A percentile compares a stretch with the other conserved stretches of the same genome.
Conservation (phyloP, 495 filamentous ascomycete genomes). For the Daldinia decipiens region DNA sequence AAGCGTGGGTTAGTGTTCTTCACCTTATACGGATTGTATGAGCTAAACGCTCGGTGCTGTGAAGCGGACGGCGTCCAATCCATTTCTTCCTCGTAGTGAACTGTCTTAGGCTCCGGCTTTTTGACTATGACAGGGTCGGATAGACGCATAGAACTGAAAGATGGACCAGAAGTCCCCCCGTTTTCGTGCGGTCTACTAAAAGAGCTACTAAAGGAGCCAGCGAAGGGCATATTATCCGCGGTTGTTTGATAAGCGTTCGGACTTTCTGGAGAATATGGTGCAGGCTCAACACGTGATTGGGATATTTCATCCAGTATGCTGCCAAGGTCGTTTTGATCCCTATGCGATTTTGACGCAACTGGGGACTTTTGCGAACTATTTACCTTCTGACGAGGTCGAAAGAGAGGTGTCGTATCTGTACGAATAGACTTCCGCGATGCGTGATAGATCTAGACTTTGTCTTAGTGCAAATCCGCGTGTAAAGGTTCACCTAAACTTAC, state of each 20-base stretch:
- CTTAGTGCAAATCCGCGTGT: slow-evolving; percentile 35
- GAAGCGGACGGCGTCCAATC: slow-evolving; percentile 81
- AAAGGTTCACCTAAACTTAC: slow-evolving; percentile 55
- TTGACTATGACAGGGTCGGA: slow-evolving; percentile 29
- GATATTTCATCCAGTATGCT: slow-evolving; percentile 58
- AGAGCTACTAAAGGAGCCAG: background rate
- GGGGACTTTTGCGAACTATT: slow-evolving; percentile 33
- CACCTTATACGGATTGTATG: slow-evolving; percentile 54
- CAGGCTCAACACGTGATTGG: slow-evolving; percentile 22
- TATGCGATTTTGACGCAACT: slow-evolving; percentile 9
- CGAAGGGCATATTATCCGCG: background rate
- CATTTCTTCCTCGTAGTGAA: slow-evolving; percentile 68
- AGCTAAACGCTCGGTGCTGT: slow-evolving; percentile 60
- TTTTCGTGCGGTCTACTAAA: slow-evolving; percentile 15
- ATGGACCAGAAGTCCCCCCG: slow-evolving; percentile 10
- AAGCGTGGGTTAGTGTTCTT: slow-evolving; percentile 64
- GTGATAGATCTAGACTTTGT: slow-evolving; percentile 53
- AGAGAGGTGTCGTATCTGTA: slow-evolving; percentile 67
- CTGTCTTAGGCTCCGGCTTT: slow-evolving; percentile 28
- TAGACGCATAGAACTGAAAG: slow-evolving; percentile 30
- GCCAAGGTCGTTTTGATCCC: slow-evolving; percentile 45
- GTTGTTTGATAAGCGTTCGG: background rate
- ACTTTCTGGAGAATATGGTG: slow-evolving; percentile 17
- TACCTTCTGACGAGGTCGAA: slow-evolving; percentile 51
- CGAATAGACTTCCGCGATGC: slow-evolving; percentile 63